Conservation (phyloP, 208 protist genomes). For the Tetramitus jugosus region DNA sequence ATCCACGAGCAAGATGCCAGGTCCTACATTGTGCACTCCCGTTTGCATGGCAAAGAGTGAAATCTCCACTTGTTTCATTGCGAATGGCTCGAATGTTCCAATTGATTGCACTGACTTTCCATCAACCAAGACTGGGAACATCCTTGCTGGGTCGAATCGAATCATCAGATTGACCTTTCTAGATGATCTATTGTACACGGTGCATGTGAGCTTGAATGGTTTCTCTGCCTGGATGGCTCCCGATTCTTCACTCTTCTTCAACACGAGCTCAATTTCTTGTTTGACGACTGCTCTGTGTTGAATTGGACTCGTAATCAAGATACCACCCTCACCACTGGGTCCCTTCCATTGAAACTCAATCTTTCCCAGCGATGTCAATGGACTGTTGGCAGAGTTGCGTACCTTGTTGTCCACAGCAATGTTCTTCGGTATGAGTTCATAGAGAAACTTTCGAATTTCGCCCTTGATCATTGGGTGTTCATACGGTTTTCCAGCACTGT, state of each 20-base stretch:
- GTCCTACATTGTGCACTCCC: neutral
- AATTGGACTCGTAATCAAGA: neutral
- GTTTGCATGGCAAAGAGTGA: neutral
- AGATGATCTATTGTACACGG: neutral
- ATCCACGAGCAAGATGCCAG: neutral
- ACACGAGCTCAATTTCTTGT: neutral
- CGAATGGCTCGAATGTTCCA: neutral
- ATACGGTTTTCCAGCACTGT: neutral
- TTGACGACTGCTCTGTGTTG: neutral
- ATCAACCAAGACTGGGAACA: neutral
- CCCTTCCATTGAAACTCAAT: conserved; percentile 10
- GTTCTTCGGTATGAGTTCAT: too few species aligned
- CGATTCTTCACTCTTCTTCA: neutral
- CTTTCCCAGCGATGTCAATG: neutral
- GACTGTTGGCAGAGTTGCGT: neutral
- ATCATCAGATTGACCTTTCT: neutral
- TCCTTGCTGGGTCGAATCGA: neutral
- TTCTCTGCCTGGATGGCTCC: neutral
- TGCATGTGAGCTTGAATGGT: neutral
- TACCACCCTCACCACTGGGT: neutral
- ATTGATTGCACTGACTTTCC: neutral
- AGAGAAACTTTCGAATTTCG: neutral
- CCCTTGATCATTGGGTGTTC: neutral
- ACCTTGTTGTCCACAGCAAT: neutral
- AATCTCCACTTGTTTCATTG: neutral